These are phyloP conservation scores for Massarina eburnea DNA, from an alignment of 2,329 filamentous ascomycete genomes.

Conservation along the genomic window DNA sequence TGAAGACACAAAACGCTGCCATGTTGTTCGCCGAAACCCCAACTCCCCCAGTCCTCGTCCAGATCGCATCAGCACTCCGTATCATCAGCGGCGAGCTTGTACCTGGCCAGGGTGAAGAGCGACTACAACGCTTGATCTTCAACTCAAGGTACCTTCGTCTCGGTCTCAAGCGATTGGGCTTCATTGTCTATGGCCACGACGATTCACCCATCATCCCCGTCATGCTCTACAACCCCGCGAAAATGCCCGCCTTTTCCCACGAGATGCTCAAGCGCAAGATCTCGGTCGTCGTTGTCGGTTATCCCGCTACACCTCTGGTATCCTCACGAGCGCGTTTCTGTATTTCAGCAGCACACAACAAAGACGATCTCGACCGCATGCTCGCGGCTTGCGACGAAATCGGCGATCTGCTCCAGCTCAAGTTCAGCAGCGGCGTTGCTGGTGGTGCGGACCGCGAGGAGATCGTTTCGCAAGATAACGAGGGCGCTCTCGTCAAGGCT, in stretches of 20 bases:
- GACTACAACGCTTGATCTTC: constrained; percentile 92
- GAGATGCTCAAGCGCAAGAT: constrained; percentile 99
- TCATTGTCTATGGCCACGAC: constrained; percentile 96
- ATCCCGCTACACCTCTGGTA: constrained; percentile 93
- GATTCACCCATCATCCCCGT: constrained; percentile 96
- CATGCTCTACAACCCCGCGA: constrained; percentile 95
- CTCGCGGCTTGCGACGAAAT: constrained; percentile 89
- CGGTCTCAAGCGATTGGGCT: constrained; percentile 92
- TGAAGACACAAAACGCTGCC: constrained; percentile 81
- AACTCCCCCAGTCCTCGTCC: constrained; percentile 81
- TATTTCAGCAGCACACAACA: constrained; percentile 93
- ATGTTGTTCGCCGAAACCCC: constrained; percentile 87
- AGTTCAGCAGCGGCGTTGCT: constrained; percentile 94
- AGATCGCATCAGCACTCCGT: constrained; percentile 83
- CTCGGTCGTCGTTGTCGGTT: constrained; percentile 94
- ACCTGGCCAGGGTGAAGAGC: constrained; percentile 92
- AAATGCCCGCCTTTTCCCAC: constrained; percentile 97
- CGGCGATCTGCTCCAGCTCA: constrained; percentile 87
- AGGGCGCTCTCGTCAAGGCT: constrained; percentile 56
- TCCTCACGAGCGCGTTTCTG: constrained; percentile 95
- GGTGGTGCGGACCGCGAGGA: constrained; percentile 80
- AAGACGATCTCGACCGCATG: constrained; percentile 92
- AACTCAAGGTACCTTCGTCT: constrained; percentile 98
- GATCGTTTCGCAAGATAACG: constrained; percentile 67
- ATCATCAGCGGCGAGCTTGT: constrained; percentile 86